Evolutionary conservation across 768 basidiomycete genomes (phyloP), one percentile per base, ranked within the genome.

Genomic region (Trichaptum fuscoviolaceum): DNA sequence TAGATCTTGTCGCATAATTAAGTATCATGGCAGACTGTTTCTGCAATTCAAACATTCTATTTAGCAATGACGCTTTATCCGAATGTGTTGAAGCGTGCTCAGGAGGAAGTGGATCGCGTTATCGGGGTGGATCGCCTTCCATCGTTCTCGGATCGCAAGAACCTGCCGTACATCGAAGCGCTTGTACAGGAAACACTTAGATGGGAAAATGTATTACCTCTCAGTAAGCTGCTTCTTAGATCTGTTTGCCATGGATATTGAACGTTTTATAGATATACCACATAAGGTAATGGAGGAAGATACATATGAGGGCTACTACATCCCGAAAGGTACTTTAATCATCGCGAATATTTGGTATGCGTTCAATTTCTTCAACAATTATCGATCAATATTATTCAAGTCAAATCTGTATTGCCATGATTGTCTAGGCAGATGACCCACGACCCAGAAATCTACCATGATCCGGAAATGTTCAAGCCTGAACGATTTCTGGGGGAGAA

Each of bases 121-220:
- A 58, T 73, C 18, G 69, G 71, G 1, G 26, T 26, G 15, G 68
- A 64, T 20, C 26, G 52, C 15, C 60, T 72, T 20, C 70, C 71
- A n/a, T 65, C 66, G 6, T 58, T 69, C 4, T 62, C 63, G 9
- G 67, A 71, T 35, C 64, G 70, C 3, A 57, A 52, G 20, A n/a
- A 64, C 57, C 70, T 74, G 7, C 70, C 73, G 2, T 74, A 73
- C 57, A 58, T 74, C 12, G 62, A 67, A 1, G 71, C 69, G 2
- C 35, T 73, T 6, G n/a, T 70, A 52, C 57, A 66, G 57, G 73
- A 73, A 63, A 67, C 69, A 5, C 12, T 69, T 25, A 62, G 73
- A n/a, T 73, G 71, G 71, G 62, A 66, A 27, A 69, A 70, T 7
- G 68, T 66, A 2, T 63, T 67, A 2, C 69, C 71, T 4, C 42